Evolutionary conservation across 2,329 filamentous ascomycete genomes (phyloP), one percentile per base, ranked within the genome.

Genomic region (Aspergillus sojae): DNA sequence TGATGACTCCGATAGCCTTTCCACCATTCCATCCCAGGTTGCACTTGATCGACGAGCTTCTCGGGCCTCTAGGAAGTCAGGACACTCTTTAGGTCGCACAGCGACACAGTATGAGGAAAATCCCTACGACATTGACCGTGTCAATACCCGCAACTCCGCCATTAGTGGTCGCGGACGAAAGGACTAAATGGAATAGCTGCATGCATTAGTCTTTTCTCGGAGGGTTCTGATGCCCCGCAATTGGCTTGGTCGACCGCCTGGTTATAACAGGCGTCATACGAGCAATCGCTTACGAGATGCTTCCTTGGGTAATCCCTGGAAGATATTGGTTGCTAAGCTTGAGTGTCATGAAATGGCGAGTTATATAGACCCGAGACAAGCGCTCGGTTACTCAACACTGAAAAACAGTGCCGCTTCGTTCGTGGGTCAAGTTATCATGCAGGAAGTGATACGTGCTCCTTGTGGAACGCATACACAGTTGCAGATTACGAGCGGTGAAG

Each of bases 101-200:
- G 50, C 50, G 32, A 55, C 56, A 6, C 61, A 62, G 30, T 64
- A 64, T 14, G 62, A 64, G 56, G 62, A 62, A 50, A 64, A 64
- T 26, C 62, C 59, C 5, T 64, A 64, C 52, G 62, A 64, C 39
- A 64, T 64, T 50, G 59, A 62, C 19, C 48, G 62, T 12, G 19
- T 64, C 21, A 58, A 64, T 45, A 62, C 62, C 19, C 48, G 55
- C 19, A 58, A 55, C 21, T 64, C 62, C 9, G 36, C 41, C 10
- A 58, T 55, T 4, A 55, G 52, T 55, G 32, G 52, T 19, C 30
- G 32, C 14, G 52, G 23, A 19, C 32, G 52, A 9, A 55, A 39
- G 34, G n/a, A 26, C 52, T 39, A 23, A n/a, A 23, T 21, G 52
- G 21, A 23, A 23, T 21, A 23, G 46, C 23, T 48, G 45, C 45